Conservation (phyloP, 2,329 filamentous ascomycete genomes). For the Xylaria multiplex region DNA sequence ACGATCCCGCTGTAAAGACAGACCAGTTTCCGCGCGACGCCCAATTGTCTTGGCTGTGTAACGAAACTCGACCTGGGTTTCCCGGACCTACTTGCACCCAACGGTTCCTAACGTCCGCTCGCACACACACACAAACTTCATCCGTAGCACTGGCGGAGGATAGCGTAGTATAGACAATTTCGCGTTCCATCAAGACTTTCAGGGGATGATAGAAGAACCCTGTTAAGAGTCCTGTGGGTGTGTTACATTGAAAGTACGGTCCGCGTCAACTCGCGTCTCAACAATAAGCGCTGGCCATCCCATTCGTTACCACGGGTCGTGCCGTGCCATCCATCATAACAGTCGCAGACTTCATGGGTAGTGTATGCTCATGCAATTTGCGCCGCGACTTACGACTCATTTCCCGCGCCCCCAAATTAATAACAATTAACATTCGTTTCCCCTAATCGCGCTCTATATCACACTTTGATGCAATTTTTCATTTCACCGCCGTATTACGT, state of each 20-base stretch:
- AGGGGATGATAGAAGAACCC: background rate
- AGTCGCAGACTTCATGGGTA: conserved; percentile 1
- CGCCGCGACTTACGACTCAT: conserved; percentile 1
- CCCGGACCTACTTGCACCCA: background rate
- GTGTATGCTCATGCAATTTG: conserved; percentile 4
- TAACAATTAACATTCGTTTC: background rate
- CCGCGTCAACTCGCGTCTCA: conserved; percentile 17
- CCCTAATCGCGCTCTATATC: background rate
- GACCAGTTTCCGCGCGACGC: background rate
- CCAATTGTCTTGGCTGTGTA: conserved; percentile 14
- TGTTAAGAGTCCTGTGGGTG: conserved; percentile 9
- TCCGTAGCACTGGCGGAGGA: conserved; percentile 1
- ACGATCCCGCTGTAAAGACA: background rate
- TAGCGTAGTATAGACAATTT: background rate
- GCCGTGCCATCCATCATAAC: conserved; percentile 19
- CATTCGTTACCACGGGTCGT: conserved; percentile 28
- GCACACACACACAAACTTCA: background rate
- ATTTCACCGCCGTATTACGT: conserved; percentile 23
- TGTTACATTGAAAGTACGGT: conserved; percentile 18
- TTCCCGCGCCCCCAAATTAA: conserved; percentile 7
- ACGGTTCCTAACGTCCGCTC: background rate
- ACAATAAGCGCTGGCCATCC: conserved; percentile 7
- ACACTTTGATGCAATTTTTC: too few species aligned
- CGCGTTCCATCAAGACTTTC: background rate
- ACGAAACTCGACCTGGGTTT: background rate